A percentile compares a stretch with the other conserved stretches of the same genome.
Conservation (phyloP, 768 basidiomycete species). For the Boletus rufocinnamomeus region DNA sequence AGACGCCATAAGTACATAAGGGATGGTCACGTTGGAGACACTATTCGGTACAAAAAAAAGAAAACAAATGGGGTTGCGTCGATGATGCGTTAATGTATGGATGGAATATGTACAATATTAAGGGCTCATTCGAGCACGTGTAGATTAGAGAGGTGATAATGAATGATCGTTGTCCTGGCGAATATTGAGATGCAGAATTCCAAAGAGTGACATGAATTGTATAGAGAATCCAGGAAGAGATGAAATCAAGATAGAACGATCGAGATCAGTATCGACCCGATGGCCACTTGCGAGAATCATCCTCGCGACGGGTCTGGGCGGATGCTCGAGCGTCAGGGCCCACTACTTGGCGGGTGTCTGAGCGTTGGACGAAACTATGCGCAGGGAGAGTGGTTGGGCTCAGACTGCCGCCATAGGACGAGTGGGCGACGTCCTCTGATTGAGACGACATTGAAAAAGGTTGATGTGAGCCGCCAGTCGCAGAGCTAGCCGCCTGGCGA, state of each 20-base stretch:
- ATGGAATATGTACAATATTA: slow-evolving; percentile 40
- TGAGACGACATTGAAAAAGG: slow-evolving; percentile 47
- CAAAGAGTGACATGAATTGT: slow-evolving; percentile 38
- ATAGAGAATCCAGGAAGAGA: slow-evolving; percentile 36
- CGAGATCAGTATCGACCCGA: slow-evolving; percentile 47
- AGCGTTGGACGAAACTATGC: slow-evolving; percentile 42
- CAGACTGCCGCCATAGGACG: slow-evolving; percentile 38
- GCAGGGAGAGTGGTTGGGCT: slow-evolving; percentile 33
- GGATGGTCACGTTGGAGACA: slow-evolving; percentile 25
- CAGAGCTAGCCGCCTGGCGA: slow-evolving; percentile 56
- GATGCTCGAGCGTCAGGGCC: slow-evolving; percentile 32
- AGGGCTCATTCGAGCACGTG: slow-evolving; percentile 33
- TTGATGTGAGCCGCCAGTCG: slow-evolving; percentile 48
- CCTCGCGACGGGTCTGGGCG: slow-evolving; percentile 44
- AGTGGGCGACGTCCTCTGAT: slow-evolving; percentile 34
- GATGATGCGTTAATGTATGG: slow-evolving; percentile 34
- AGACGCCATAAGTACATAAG: slow-evolving; percentile 32
- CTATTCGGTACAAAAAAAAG: slow-evolving; percentile 30
- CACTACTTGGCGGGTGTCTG: slow-evolving; percentile 41
- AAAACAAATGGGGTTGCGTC: slow-evolving; percentile 27
- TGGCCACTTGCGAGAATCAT: slow-evolving; percentile 53
- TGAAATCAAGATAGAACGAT: slow-evolving; percentile 38
- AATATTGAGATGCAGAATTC: slow-evolving; percentile 37
- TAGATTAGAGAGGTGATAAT: slow-evolving; percentile 38
- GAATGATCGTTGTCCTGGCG: slow-evolving; percentile 39